A percentile compares a stretch with the other conserved stretches of the same genome.
These are phyloP conservation scores for Fusarium hostae DNA, from an alignment of 2,329 filamentous ascomycete species.

Conservation along the genomic window DNA sequence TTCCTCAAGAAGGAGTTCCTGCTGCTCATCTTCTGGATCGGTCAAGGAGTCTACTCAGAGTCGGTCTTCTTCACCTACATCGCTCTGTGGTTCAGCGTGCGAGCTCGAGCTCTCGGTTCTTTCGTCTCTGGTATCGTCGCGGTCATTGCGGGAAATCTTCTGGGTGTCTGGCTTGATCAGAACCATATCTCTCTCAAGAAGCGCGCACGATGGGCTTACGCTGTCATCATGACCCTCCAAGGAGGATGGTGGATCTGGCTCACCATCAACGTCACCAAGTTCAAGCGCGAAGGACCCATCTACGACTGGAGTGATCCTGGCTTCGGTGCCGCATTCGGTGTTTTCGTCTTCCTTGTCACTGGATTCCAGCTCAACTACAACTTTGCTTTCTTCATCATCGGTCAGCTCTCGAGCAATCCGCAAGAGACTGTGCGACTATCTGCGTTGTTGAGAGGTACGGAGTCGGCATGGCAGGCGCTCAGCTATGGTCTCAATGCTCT, in stretches of 20 bases:
- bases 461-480: slow-evolving; percentile 75
- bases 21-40: slow-evolving; percentile 71
- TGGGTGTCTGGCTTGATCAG: slow-evolving; percentile 70
- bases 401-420: slow-evolving; percentile 68
- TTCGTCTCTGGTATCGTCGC: slow-evolving; percentile 74
- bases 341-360: slow-evolving; percentile 73
- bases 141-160: slow-evolving; percentile 68
- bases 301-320: slow-evolving; percentile 72
- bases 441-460: slow-evolving; percentile 71
- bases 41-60: slow-evolving; percentile 72
- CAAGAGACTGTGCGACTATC: slow-evolving; percentile 72
- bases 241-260: slow-evolving; percentile 78
- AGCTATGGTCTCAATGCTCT: slow-evolving; percentile 73
- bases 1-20: slow-evolving; percentile 70
- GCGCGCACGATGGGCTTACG: slow-evolving; percentile 64
- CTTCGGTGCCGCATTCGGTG: slow-evolving; percentile 71
- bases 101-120: slow-evolving; percentile 68
- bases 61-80: slow-evolving; percentile 63
- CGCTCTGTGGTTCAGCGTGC: slow-evolving; percentile 72
- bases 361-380: slow-evolving; percentile 79
- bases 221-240: slow-evolving; percentile 62
- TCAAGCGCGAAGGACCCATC: slow-evolving; percentile 62
- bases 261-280: slow-evolving; percentile 70
- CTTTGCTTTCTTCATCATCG: slow-evolving; percentile 75
- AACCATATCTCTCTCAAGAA: slow-evolving; percentile 61